Conservation (phyloP, 2,329 filamentous ascomycete genomes). For the Graphium sp. region DNA sequence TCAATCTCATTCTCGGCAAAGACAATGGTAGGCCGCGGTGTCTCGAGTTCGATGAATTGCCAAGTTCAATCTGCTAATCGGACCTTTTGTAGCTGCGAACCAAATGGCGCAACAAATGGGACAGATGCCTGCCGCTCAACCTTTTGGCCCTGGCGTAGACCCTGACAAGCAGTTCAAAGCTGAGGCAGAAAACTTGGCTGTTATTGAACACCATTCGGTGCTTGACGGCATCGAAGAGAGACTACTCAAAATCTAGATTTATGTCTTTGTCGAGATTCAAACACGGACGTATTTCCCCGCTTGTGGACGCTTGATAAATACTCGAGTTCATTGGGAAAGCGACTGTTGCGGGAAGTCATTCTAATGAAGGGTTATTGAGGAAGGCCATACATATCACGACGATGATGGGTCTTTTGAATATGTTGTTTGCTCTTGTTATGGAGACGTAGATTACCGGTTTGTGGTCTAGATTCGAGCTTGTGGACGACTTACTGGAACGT, state of each 20-base stretch:
- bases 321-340: too few relatives aligned
- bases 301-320: too few relatives aligned
- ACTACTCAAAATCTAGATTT: slow-evolving; percentile 42
- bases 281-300: too few relatives aligned
- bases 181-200: slow-evolving; percentile 90
- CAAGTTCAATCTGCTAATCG: slow-evolving; percentile 6
- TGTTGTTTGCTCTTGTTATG: too few relatives aligned
- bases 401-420: too few relatives aligned
- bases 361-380: too few relatives aligned
- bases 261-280: too few relatives aligned
- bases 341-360: too few relatives aligned
- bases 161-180: slow-evolving; percentile 87
- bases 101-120: slow-evolving; percentile 87
- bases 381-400: too few relatives aligned
- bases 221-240: slow-evolving; percentile 78
- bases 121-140: slow-evolving; percentile 58
- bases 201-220: slow-evolving; percentile 85
- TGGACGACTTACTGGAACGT: too few relatives aligned
- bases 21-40: slow-evolving; percentile 61
- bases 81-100: slow-evolving; percentile 57
- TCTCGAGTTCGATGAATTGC: not conserved
- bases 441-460: too few relatives aligned
- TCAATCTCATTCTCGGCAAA: slow-evolving; percentile 89
- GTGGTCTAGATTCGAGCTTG: too few relatives aligned
- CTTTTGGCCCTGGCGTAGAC: slow-evolving; percentile 86